Base-by-base conservation (phyloP, 352 stramenopile species). In the Globisporangium uncinulatum region DNA sequence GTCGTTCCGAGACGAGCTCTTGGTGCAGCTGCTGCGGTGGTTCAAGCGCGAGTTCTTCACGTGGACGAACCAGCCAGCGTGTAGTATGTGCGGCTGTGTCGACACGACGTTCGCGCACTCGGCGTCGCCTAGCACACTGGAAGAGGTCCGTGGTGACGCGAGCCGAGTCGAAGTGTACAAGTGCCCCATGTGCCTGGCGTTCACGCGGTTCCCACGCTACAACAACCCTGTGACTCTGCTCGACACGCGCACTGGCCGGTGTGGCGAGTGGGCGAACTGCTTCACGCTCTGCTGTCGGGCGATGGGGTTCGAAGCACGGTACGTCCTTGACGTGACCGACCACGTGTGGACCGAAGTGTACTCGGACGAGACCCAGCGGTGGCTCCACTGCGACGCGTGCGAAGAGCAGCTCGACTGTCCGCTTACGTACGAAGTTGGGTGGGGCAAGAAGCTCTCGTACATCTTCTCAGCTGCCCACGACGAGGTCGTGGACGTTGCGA, bases 311-410 rank as follows among this genome's bases (percentile, higher is more conserved):
- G 89, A 97, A 57, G 81, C 86, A 31, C 87, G 92, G 11, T 97
- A 98, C 48, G 85, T 98, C 6, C 62, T 96, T 7, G 95, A 98
- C 71, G 86, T 97, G 20, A 98, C 92, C 0, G 95, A 98, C 61
- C 95, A 98, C 60, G 90, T 98, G 8, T 98, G 95, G 95, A 95
- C 81, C 10, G 95, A 98, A 72, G 87, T 97, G 15, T 97, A 90
- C 63, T 89, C 74, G 13, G 61, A 85, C 9, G 65, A 87, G 42
- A 71, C 65, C 47, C 78, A 89, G 56, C 70, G 86, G 51, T 98
- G 92, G 92, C 63, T 98, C n/a, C 93, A 98, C 70, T 95, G 85
- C 34, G 95, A 98, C 73, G 81, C 82, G 3, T 98, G 95, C 65
- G 95, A 98, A 77, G 78, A 95, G 32, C 74, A 98, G 49, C 83